Evolutionary conservation across 179 eudicot genomes (phyloP).

Genomic region (Beta corolliflora): DNA sequence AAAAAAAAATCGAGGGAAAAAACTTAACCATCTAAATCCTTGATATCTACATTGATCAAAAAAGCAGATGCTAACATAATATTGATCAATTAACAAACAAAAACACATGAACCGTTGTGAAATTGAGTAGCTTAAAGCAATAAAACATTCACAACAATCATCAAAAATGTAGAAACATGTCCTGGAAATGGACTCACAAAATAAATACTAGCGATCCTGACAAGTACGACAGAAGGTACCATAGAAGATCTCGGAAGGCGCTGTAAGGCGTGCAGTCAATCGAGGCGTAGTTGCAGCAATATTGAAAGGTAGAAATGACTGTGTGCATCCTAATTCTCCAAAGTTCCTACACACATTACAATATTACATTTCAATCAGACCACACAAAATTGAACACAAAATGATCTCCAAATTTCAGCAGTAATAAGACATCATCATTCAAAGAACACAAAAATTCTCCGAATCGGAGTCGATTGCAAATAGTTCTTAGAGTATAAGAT

Average conservation of each 20-base stretch:
- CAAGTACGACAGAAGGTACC: conserved; percentile 96
- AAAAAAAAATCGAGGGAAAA: neutral
- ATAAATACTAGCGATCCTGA: conserved; percentile 89
- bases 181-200: conserved; percentile 73
- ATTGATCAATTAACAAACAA: conserved; percentile 2
- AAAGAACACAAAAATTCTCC: neutral
- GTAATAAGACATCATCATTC: neutral
- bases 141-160: conserved; percentile 8
- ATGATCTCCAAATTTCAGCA: neutral
- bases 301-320: conserved; percentile 72
- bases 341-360: conserved; percentile 46
- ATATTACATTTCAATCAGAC: neutral
- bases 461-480: neutral
- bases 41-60: neutral
- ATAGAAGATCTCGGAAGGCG: conserved; percentile 79
- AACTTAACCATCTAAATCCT: neutral
- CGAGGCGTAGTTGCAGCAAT: conserved; percentile 40
- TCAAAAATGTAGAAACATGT: conserved; percentile 8
- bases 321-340: conserved; percentile 70
- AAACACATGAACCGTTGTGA: neutral
- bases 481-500: neutral
- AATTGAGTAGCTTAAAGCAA: conserved; percentile 14
- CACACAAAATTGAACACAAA: neutral
- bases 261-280: conserved; percentile 60
- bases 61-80: neutral